Evolutionary conservation across 2,329 filamentous ascomycete species (phyloP).

Genomic region (Hymenoscyphus fructigenus): DNA sequence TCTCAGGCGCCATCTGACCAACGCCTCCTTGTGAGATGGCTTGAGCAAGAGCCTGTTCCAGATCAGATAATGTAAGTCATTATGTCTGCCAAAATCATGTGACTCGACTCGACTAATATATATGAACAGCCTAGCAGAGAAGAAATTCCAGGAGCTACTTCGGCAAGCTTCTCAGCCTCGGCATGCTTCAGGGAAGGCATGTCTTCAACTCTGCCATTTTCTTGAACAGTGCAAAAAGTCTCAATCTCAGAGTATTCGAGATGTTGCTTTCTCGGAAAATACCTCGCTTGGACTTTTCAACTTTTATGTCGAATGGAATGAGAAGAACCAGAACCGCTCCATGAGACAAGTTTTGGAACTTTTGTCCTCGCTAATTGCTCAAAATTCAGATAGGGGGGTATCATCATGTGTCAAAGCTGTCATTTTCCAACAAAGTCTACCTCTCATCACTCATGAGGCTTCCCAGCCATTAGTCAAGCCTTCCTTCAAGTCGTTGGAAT

Average conservation of each 20-base stretch:
- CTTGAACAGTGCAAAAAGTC: conserved; percentile 59
- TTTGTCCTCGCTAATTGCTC: conserved; percentile 49
- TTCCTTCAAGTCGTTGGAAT: conserved; percentile 64
- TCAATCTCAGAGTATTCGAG: conserved; percentile 40
- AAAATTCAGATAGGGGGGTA: conserved; percentile 46
- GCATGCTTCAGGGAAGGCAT: conserved; percentile 56
- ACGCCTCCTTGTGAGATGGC: conserved; percentile 39
- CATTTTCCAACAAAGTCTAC: conserved; percentile 53
- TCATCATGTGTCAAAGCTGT: conserved; percentile 46
- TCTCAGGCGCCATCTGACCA: conserved; percentile 26
- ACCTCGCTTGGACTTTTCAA: conserved; percentile 54
- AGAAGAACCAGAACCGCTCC: conserved; percentile 62
- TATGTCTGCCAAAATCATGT: conserved; percentile 24
- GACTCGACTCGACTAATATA: neutral
- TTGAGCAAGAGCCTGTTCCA: conserved; percentile 42
- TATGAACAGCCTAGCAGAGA: conserved; percentile 24
- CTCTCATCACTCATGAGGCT: conserved; percentile 59
- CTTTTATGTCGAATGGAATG: conserved; percentile 67
- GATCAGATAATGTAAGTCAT: conserved; percentile 40
- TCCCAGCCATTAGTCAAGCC: conserved; percentile 67
- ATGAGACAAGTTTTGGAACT: conserved; percentile 63
- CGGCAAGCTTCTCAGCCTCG: conserved; percentile 46
- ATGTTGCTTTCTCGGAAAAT: conserved; percentile 52
- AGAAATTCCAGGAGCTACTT: conserved; percentile 27
- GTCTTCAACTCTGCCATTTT: conserved; percentile 60